Base-by-base conservation (phyloP, 352 stramenopile species). In the Phytophthora cryptogea region DNA sequence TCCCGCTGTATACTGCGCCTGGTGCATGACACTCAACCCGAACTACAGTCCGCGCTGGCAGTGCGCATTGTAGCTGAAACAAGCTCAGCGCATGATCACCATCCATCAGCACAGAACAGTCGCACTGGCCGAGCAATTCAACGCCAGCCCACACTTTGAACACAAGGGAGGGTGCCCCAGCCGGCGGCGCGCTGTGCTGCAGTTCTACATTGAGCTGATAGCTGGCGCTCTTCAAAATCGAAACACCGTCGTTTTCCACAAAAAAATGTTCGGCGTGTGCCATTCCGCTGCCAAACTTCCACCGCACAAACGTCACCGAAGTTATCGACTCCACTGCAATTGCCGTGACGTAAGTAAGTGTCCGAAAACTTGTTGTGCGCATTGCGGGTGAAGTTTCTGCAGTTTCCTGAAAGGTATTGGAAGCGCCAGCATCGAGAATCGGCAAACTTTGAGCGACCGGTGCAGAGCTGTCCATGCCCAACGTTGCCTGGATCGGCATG, bases 191-290 rank as follows among this genome's bases (percentile, higher is more conserved):
- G n/a, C 35, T 54, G 52, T 74, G 59, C 26, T 69, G 46, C 7
- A 80, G 44, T 40, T 80, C 68, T 0, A 76, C 52, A 55, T 78
- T 80, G 47, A 78, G 45, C 47, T 74, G 72, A 33, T 67, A 74
- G 26, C 10, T 56, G 2, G 50, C 68, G 3, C 43, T 52, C 8
- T 28, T 61, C 8, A 70, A 54, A 26, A 78, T 53, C 10, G 37
- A 48, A 31, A 80, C 46, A 32, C 57, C 61, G 40, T 78, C 52
- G 42, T 66, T 58, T 16, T 66, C 66, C 23, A 80, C 57, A 5
- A 44, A 50, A 51, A 80, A 80, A 32, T 62, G 17, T 4, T 53
- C 33, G 2, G 8, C 33, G 11, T 71, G 35, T 5, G 27, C 44
- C 59, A 66, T 56, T n/a, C 58, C 57, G 26, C 45, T 59, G 17